phyloP scores from a whole-genome alignment of 768 basidiomycete genomes.

The Thelephora ganbajun region DNA sequence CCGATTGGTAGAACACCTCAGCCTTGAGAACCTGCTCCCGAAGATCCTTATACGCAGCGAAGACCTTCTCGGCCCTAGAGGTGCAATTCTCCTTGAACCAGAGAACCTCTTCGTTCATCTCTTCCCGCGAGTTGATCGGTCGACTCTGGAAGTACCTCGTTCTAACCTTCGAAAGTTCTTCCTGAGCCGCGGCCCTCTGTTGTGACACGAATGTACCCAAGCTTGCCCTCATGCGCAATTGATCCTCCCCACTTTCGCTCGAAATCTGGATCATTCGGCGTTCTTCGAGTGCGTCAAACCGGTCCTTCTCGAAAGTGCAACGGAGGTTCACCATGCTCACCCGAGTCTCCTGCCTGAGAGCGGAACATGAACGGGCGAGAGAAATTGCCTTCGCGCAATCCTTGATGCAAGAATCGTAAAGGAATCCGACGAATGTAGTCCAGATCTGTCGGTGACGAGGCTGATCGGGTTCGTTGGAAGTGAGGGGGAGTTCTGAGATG shows the following conservation, averaged over 20 bases:
- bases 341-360: slow-evolving; percentile 16
- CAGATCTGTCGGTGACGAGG: slow-evolving; percentile 8
- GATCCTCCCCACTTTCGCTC: slow-evolving; percentile 4
- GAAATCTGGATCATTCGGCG: too few relatives aligned
- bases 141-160: slow-evolving; percentile 14
- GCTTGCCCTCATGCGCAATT: not conserved
- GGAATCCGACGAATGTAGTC: slow-evolving; percentile 11
- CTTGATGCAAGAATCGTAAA: slow-evolving; percentile 14
- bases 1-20: slow-evolving; percentile 10
- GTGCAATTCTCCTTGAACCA: slow-evolving; percentile 17
- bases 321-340: slow-evolving; percentile 11
- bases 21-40: slow-evolving; percentile 7
- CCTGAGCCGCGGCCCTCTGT: slow-evolving; percentile 2
- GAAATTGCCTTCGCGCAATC: slow-evolving; percentile 14
- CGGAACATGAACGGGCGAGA: slow-evolving; percentile 14
- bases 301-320: slow-evolving; percentile 14
- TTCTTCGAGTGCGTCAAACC: too few relatives aligned
- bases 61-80: slow-evolving; percentile 9
- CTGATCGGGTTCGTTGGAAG: slow-evolving; percentile 1
- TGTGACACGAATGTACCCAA: slow-evolving; percentile 5
- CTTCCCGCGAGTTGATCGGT: slow-evolving; percentile 4
- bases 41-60: slow-evolving; percentile 11
- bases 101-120: slow-evolving; percentile 9
- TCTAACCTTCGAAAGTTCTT: not conserved
- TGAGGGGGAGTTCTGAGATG: slow-evolving; percentile 5